Evolutionary conservation across 2,329 filamentous ascomycete genomes (phyloP).

Genomic region (Trichoderma oligosporum): DNA sequence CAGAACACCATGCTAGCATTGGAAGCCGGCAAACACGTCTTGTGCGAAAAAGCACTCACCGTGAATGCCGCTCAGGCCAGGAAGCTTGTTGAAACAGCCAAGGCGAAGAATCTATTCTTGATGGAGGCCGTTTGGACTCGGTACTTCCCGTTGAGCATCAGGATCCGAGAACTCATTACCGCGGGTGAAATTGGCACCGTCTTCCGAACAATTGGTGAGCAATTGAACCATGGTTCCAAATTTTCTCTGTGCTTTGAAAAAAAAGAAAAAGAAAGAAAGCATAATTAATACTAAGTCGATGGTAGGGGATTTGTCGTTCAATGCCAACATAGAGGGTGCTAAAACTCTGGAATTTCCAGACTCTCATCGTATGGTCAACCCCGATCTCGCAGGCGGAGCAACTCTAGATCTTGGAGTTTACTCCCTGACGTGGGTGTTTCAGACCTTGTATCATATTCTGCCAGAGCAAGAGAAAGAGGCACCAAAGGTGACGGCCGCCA

Average conservation of each 20-base stretch:
- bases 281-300: background rate
- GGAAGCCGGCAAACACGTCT: slow-evolving; percentile 78
- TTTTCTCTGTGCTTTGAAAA: too few relatives aligned
- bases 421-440: slow-evolving; percentile 85
- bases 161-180: slow-evolving; percentile 62
- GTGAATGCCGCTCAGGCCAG: slow-evolving; percentile 75
- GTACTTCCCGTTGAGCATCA: slow-evolving; percentile 79
- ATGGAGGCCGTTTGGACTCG: slow-evolving; percentile 91
- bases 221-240: background rate
- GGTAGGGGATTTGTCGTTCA: slow-evolving; percentile 58
- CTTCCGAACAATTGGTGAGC: slow-evolving; percentile 53
- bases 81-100: slow-evolving; percentile 68
- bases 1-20: slow-evolving; percentile 85
- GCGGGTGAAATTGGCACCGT: slow-evolving; percentile 56
- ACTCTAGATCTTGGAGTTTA: slow-evolving; percentile 86
- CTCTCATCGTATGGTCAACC: slow-evolving; percentile 74
- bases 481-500: slow-evolving; percentile 64
- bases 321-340: slow-evolving; percentile 46
- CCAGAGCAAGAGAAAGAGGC: slow-evolving; percentile 61
- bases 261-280: background rate
- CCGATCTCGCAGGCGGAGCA: slow-evolving; percentile 75
- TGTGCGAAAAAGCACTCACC: slow-evolving; percentile 89
- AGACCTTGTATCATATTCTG: slow-evolving; percentile 79
- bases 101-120: slow-evolving; percentile 67
- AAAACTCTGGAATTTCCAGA: slow-evolving; percentile 55